A percentile compares a stretch with the other conserved stretches of the same genome.
phyloP scores from a whole-genome alignment of 139 green algal species.

The Coccomyxa sp. region DNA sequence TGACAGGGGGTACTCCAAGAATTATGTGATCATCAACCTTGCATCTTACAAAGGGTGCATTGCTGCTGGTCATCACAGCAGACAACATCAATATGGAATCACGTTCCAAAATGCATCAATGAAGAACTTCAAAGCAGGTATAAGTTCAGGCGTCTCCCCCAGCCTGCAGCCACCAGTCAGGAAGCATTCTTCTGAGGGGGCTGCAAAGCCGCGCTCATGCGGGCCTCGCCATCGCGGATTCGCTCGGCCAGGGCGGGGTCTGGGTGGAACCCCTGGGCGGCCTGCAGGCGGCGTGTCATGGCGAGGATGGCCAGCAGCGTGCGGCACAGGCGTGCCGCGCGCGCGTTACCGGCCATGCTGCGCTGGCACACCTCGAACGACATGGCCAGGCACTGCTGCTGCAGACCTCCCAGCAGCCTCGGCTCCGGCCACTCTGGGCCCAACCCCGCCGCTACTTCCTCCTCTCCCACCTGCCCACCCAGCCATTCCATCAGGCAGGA shows the following conservation, averaged over 20 bases:
- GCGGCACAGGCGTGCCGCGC: background rate
- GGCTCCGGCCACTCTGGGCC: slow-evolving; percentile 23
- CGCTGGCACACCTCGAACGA: background rate
- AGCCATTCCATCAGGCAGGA: background rate
- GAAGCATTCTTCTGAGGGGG: too few relatives aligned
- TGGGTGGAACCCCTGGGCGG: background rate
- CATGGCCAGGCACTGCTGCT: slow-evolving; percentile 7
- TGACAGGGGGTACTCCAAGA: too few relatives aligned
- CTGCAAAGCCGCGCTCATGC: background rate
- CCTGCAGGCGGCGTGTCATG: background rate
- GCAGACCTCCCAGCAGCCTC: slow-evolving; percentile 13
- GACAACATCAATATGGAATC: too few relatives aligned
- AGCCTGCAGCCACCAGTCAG: too few relatives aligned
- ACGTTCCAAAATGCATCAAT: too few relatives aligned
- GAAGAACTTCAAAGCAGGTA: too few relatives aligned
- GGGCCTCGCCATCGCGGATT: background rate
- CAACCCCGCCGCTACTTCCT: slow-evolving; percentile 16
- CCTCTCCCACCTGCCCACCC: slow-evolving; percentile 24
- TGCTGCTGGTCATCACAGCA: too few relatives aligned
- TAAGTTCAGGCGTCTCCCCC: too few relatives aligned
- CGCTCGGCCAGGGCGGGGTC: background rate
- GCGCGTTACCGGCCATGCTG: background rate
- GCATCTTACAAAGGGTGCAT: too few relatives aligned
- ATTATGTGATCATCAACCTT: too few relatives aligned
- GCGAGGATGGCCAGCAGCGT: slow-evolving; percentile 10